Base-by-base conservation (phyloP, 73 alveolate species). In the Paramecium primaurelia region DNA sequence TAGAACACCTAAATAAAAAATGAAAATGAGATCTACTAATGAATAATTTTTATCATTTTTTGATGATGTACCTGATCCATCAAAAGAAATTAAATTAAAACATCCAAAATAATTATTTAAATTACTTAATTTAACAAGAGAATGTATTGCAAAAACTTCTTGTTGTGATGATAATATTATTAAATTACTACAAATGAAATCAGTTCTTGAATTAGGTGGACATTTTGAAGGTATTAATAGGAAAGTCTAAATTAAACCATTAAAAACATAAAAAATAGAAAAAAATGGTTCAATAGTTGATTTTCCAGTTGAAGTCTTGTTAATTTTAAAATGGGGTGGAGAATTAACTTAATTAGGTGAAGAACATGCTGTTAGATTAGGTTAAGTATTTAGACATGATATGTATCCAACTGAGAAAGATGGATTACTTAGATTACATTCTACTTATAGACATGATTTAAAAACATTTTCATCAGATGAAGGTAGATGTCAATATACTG, bases 281-380 rank as follows among this genome's bases (percentile, higher is more conserved):
- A 58, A 58, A 37, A 44, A 71, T 71, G 75, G 60, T 42, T 59
- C 93, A 58, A 75, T n/a, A 14, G 28, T 64, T 64, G 80, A 75
- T 59, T 88, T 58, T 28, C 95, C 96, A 40, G 83, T 94, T 18
- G 96, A 95, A 88, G 97, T 96, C 14, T 93, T 95, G 59, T 86
- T 96, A 88, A 92, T 96, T 49, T 92, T 96, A 64, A 96, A 98
- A 93, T 98, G 99, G 99, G 99, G 99, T 32, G 99, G 99, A 10
- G 98, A 95, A 58, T 87, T 98, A 64, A 98, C 99, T 6, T 98
- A 97, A 86, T 93, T 99, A 16, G 99, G 99, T 32, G 98, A 96
- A 38, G 96, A 97, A 26, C 97, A 98, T 93, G 98, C 99, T 2
- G 93, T 86, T 58, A 87, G 93, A 28, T 92, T 96, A 83, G 99